phyloP scores from a whole-genome alignment of 805 yeast genomes.

The Clavispora vitiphila region DNA sequence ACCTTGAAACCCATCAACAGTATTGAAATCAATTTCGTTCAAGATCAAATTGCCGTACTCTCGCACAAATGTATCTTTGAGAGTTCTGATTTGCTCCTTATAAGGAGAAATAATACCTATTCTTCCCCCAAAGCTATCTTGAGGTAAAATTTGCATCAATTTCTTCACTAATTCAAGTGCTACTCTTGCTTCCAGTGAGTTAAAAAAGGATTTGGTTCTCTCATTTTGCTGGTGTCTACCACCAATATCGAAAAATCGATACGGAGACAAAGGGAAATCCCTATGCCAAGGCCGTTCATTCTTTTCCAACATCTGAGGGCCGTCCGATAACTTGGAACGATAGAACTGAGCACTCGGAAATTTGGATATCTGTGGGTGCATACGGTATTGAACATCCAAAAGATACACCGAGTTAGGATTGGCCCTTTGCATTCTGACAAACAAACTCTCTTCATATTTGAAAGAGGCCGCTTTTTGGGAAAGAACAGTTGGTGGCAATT shows the following conservation, averaged over 20 bases:
- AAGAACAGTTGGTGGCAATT: conserved; percentile 92
- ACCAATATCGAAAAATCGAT: conserved; percentile 67
- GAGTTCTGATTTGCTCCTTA: conserved; percentile 70
- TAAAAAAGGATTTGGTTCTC: conserved; percentile 65
- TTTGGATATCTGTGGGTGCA: conserved; percentile 87
- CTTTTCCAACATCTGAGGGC: conserved; percentile 58
- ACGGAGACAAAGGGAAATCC: conserved; percentile 57
- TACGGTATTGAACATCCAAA: conserved; percentile 90
- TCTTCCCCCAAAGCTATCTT: conserved; percentile 56
- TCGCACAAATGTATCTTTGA: conserved; percentile 53
- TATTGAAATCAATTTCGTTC: conserved; percentile 76
- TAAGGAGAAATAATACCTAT: conserved; percentile 95
- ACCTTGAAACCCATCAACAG: conserved; percentile 97
- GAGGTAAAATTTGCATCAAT: conserved; percentile 46
- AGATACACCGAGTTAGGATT: conserved; percentile 59
- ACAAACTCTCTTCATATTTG: conserved; percentile 85
- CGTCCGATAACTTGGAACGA: conserved; percentile 66
- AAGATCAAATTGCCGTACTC: conserved; percentile 60
- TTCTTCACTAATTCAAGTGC: conserved; percentile 61
- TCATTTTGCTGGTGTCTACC: conserved; percentile 59
- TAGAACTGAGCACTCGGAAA: conserved; percentile 89
- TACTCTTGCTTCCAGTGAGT: conserved; percentile 63
- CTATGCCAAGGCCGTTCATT: conserved; percentile 77
- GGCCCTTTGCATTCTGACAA: conserved; percentile 84
- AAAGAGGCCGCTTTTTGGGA: conserved; percentile 80